phyloP scores from a whole-genome alignment of 1,139 yeast species.

The Suhomyces yuchorum region DNA sequence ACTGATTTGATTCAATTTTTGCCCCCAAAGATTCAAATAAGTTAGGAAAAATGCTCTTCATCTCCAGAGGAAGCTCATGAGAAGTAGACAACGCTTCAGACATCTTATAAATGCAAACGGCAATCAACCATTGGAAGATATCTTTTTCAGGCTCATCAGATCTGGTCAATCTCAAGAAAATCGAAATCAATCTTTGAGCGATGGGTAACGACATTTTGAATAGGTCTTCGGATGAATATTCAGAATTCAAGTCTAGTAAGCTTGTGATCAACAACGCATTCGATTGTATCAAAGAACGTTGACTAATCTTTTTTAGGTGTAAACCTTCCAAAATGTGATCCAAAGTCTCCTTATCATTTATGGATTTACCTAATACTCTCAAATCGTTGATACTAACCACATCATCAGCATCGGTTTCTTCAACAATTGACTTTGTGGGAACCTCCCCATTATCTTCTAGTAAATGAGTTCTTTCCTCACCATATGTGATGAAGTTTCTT shows the following conservation, averaged over 20 bases:
- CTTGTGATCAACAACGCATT: slow-evolving; percentile 21
- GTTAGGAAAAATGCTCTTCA: background rate
- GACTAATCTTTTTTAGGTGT: slow-evolving; percentile 8
- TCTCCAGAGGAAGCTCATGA: background rate
- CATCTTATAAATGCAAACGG: background rate
- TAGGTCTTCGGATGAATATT: background rate
- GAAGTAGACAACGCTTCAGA: background rate
- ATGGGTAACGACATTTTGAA: background rate
- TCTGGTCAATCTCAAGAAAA: background rate
- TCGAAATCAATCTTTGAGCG: background rate
- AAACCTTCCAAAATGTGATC: slow-evolving; percentile 26
- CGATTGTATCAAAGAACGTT: slow-evolving; percentile 3
- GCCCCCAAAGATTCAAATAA: background rate
- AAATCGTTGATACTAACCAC: slow-evolving; percentile 24
- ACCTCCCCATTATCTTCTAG: slow-evolving; percentile 15
- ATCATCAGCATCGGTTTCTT: slow-evolving; percentile 6
- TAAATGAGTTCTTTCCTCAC: slow-evolving; percentile 27
- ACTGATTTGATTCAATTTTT: background rate
- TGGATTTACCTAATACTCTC: slow-evolving; percentile 17
- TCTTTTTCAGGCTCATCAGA: background rate
- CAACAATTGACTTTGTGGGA: slow-evolving; percentile 6
- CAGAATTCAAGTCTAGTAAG: slow-evolving; percentile 17
- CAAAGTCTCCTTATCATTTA: slow-evolving; percentile 18
- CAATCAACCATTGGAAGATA: slow-evolving; percentile 4
- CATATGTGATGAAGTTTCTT: slow-evolving; percentile 17